Evolutionary conservation across 345 rosid genomes (phyloP).

Genomic region (Gynandropsis gynandra): DNA sequence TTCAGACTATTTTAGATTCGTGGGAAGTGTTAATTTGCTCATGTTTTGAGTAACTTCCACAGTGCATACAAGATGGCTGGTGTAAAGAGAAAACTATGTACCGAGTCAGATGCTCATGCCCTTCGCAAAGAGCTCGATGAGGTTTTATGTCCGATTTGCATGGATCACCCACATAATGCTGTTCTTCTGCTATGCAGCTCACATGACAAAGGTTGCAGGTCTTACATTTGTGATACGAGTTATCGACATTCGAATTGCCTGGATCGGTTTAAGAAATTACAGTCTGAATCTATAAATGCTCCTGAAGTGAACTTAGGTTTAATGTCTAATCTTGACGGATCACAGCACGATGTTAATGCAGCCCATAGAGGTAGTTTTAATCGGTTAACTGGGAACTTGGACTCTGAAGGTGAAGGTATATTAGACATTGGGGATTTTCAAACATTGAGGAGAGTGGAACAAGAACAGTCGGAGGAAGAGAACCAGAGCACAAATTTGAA

Average conservation of each 20-base stretch:
- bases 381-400: conserved; percentile 26
- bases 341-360: conserved; percentile 6
- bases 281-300: conserved; percentile 35
- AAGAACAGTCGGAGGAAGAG: conserved; percentile 29
- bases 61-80: conserved; percentile 91
- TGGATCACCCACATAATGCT: conserved; percentile 98
- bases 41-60: conserved; percentile 63
- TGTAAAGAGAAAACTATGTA: conserved; percentile 67
- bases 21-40: conserved; percentile 12
- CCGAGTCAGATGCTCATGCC: conserved; percentile 62
- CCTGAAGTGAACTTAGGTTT: conserved; percentile 32
- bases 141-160: conserved; percentile 90
- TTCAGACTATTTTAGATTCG: too few relatives aligned
- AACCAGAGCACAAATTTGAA: conserved; percentile 30
- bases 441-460: conserved; percentile 31
- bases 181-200: conserved; percentile 86
- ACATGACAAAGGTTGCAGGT: conserved; percentile 82
- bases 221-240: conserved; percentile 90
- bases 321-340: conserved; percentile 30
- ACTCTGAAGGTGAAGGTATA: conserved; percentile 6
- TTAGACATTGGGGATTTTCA: conserved; percentile 22
- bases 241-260: conserved; percentile 89
- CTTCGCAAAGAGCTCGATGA: conserved; percentile 81
- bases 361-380: conserved; percentile 9
- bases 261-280: conserved; percentile 68